phyloP scores from a whole-genome alignment of 352 stramenopile genomes.

The Pythium dissimile region DNA sequence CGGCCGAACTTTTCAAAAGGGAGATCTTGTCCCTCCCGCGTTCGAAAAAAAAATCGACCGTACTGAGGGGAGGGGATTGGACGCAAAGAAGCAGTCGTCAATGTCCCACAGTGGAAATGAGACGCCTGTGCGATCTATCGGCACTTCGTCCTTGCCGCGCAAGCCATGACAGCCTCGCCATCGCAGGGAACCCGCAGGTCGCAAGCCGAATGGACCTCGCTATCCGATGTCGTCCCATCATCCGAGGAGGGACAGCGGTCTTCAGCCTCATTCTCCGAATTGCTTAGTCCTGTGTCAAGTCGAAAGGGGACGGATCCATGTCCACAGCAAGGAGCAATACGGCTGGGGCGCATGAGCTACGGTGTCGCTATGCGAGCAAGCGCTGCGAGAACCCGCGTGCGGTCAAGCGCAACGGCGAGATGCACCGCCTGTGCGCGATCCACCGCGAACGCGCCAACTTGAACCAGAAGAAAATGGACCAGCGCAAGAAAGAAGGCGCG shows the following conservation, averaged over 20 bases:
- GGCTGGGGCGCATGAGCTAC: conserved; percentile 10
- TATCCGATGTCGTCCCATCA: background rate
- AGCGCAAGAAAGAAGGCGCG: conserved; percentile 13
- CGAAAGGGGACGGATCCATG: background rate
- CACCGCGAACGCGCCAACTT: conserved; percentile 36
- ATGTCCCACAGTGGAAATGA: conserved; percentile 4
- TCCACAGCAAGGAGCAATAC: background rate
- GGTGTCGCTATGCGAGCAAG: conserved; percentile 16
- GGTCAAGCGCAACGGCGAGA: conserved; percentile 27
- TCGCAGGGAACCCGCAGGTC: background rate
- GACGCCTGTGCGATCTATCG: background rate
- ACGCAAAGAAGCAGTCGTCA: background rate
- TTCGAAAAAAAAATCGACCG: conserved; percentile 3
- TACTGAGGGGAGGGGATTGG: background rate
- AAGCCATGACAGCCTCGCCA: background rate
- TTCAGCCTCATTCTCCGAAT: conserved; percentile 2
- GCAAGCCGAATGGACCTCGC: background rate
- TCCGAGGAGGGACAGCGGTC: too few species aligned
- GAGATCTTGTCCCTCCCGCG: background rate
- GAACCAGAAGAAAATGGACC: conserved; percentile 56
- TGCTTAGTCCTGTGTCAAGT: background rate
- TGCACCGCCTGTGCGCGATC: conserved; percentile 28
- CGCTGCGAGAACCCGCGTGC: conserved; percentile 25
- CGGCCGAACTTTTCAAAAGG: too few species aligned
- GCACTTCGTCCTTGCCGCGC: background rate